Evolutionary conservation across 805 yeast species (phyloP).

Genomic region (Pichia sporocuriosa): DNA sequence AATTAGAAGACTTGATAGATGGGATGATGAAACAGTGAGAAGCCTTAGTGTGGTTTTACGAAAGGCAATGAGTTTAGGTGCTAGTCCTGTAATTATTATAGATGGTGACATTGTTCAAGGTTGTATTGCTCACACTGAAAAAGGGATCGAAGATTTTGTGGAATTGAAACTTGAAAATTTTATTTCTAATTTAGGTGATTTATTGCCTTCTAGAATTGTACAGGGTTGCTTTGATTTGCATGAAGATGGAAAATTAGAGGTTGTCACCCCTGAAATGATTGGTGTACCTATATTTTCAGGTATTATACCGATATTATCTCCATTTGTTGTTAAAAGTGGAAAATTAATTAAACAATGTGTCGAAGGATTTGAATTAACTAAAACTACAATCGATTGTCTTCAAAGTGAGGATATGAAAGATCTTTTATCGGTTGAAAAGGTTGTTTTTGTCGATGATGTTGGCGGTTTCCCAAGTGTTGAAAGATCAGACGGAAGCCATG

Average conservation of each 20-base stretch:
- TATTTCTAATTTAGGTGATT: conserved; percentile 1
- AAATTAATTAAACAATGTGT: conserved; percentile 27
- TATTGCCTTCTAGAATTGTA: conserved; percentile 24
- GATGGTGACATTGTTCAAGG: conserved; percentile 30
- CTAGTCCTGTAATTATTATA: conserved; percentile 63
- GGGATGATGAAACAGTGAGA: conserved; percentile 6
- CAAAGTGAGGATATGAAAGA: conserved; percentile 20
- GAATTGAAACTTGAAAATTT: conserved; percentile 13
- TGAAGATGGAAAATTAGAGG: conserved; percentile 12
- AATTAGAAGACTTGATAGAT: conserved; percentile 34
- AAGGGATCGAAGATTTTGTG: conserved; percentile 14
- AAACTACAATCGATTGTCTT: conserved; percentile 33
- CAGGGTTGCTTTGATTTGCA: conserved; percentile 33
- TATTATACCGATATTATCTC: conserved; percentile 56
- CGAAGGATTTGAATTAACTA: conserved; percentile 36
- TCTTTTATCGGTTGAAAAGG: conserved; percentile 63
- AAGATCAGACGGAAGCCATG: conserved; percentile 76
- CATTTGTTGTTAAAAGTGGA: conserved; percentile 39
- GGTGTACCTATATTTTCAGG: conserved; percentile 38
- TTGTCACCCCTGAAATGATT: conserved; percentile 33
- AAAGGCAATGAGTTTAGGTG: conserved; percentile 37
- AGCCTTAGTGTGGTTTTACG: conserved; percentile 8
- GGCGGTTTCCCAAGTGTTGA: conserved; percentile 94
- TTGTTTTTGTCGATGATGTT: conserved; percentile 66
- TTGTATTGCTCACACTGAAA: conserved; percentile 15